These are phyloP conservation scores for Fusarium sp. DNA, from an alignment of 2,329 filamentous ascomycete genomes.

Conservation along the genomic window DNA sequence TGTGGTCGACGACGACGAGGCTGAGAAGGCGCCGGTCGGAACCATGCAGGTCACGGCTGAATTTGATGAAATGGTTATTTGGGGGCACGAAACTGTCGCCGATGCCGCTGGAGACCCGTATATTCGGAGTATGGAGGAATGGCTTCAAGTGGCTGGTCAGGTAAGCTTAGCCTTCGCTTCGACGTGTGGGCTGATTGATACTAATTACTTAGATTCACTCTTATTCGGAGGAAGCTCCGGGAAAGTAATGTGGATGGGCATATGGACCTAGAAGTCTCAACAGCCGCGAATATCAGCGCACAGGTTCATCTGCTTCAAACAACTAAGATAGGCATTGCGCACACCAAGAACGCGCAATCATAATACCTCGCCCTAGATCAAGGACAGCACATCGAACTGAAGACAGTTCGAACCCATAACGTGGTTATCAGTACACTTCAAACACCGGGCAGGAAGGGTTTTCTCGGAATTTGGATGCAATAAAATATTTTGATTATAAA, in stretches of 20 bases:
- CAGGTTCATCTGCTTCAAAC: neutral
- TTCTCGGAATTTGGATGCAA: neutral
- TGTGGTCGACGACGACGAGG: constrained; percentile 53
- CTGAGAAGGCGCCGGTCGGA: constrained; percentile 56
- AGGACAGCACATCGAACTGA: neutral
- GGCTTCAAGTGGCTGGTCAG: constrained; percentile 78
- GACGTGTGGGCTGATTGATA: neutral
- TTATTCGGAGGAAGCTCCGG: constrained; percentile 15
- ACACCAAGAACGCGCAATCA: neutral
- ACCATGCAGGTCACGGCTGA: constrained; percentile 71
- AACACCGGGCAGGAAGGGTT: neutral
- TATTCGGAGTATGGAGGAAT: constrained; percentile 81
- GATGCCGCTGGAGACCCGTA: constrained; percentile 75
- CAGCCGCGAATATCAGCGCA: neutral
- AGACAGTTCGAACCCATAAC: neutral
- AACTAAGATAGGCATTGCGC: neutral
- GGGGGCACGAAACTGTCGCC: constrained; percentile 80
- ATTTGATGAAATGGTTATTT: constrained; percentile 84
- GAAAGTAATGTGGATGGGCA: neutral
- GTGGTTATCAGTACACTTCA: neutral
- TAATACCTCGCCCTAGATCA: neutral
- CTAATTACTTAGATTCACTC: constrained; percentile 41
- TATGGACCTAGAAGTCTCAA: neutral
- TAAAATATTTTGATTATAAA: neutral
- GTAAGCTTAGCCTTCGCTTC: constrained; percentile 56